Conservation (phyloP, 1,139 yeast genomes). For the Sugiyamaella sp. region DNA sequence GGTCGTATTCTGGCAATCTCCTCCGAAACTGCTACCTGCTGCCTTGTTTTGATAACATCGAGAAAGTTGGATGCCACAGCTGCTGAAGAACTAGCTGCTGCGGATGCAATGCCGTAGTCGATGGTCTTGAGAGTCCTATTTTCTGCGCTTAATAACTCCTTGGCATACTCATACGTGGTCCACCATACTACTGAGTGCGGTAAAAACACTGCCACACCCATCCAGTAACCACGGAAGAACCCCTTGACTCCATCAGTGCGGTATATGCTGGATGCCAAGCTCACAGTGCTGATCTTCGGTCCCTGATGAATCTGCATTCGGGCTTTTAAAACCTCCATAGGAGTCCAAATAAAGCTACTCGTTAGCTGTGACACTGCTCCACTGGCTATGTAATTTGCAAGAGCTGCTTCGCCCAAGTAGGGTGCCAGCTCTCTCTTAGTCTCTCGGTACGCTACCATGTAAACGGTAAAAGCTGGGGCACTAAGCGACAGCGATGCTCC, state of each 20-base stretch:
- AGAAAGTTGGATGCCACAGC: conserved; percentile 47
- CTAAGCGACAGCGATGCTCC: conserved; percentile 45
- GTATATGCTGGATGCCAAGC: conserved; percentile 38
- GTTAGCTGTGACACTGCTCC: conserved; percentile 48
- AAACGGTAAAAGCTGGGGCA: conserved; percentile 49
- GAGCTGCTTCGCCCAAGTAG: conserved; percentile 42
- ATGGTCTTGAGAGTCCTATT: conserved; percentile 29
- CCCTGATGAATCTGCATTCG: conserved; percentile 45
- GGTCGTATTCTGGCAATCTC: conserved; percentile 46
- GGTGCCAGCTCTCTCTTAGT: conserved; percentile 45
- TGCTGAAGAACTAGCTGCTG: conserved; percentile 45
- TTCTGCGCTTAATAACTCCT: conserved; percentile 28
- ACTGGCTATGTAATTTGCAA: conserved; percentile 43
- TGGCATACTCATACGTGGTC: conserved; percentile 38
- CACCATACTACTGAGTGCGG: conserved; percentile 49
- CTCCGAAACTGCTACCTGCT: conserved; percentile 47
- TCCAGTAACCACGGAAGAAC: conserved; percentile 49
- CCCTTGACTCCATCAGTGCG: conserved; percentile 45
- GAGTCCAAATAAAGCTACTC: conserved; percentile 49
- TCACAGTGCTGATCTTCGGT: conserved; percentile 28
- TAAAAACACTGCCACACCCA: conserved; percentile 47
- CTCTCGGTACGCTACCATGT: conserved; percentile 48
- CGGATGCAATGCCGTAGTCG: conserved; percentile 45
- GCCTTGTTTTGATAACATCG: conserved; percentile 49
- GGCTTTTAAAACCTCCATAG: conserved; percentile 51